Base-by-base conservation (phyloP, 179 eudicot genomes). In the Beta corolliflora region DNA sequence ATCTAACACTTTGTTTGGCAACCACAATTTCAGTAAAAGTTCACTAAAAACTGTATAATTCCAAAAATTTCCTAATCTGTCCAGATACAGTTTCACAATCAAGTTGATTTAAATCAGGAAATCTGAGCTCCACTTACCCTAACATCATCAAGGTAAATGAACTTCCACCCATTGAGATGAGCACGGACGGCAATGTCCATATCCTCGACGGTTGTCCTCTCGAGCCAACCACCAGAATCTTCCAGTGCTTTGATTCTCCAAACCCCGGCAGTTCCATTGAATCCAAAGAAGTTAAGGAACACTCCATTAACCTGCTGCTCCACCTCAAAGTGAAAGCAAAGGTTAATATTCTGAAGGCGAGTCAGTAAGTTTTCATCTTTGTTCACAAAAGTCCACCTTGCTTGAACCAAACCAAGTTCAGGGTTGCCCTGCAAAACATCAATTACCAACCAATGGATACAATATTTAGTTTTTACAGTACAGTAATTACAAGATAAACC, bases 141-240 rank as follows among this genome's bases (percentile, higher is more conserved):
- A 3, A 95, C 99, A 77, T 95, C 98, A 82, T 95, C 91, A 54
- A 95, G 94, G 83, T 84, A 95, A 80, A 95, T 83, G 86, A 95
- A 92, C 77, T 95, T 95, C 99, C 99, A 95, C 4, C 99, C 99
- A 45, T 94, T 89, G 56, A 95, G 95, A 89, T 95, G 99, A 74
- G 99, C 99, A 2, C 99, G 91, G 19, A 95, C 99, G 65, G 94
- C 93, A 77, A 91, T 91, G 79, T 91, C 94, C 94, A 91, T 91
- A 52, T 90, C 93, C 83, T 91, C 94, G 4, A 91, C 94, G 1
- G 94, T 90, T 11, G 93, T 90, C 78, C 95, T 84, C 82, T 92
- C 95, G 18, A 92, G 85, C 95, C 95, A 95, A 0, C 99, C 99
- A 80, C 99, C 99, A 9, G 93, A 92, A 4, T 88, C 90, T 81